phyloP scores from a whole-genome alignment of 2,329 filamentous ascomycete species.

The Sordariomycetes sp. region DNA sequence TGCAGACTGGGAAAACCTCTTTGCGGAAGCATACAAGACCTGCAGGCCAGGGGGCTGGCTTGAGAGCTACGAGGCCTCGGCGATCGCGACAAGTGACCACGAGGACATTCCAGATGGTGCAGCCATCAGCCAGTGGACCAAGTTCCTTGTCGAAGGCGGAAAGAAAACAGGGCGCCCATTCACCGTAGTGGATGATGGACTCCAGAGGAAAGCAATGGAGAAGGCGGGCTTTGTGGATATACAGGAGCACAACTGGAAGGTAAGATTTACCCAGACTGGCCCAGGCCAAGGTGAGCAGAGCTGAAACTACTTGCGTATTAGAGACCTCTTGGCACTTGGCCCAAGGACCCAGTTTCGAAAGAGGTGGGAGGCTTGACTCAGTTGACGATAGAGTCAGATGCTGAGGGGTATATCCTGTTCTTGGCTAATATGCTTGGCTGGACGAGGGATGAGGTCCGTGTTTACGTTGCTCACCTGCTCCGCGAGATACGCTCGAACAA shows the following conservation, averaged over 20 bases:
- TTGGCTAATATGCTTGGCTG: slow-evolving; percentile 10
- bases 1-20: slow-evolving; percentile 40
- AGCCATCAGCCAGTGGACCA: slow-evolving; percentile 6
- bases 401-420: slow-evolving; percentile 14
- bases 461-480: slow-evolving; percentile 19
- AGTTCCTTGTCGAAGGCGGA: slow-evolving; percentile 6
- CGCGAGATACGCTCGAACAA: slow-evolving; percentile 14
- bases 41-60: slow-evolving; percentile 9
- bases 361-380: background rate
- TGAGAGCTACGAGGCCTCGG: slow-evolving; percentile 5
- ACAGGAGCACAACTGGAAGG: slow-evolving; percentile 5
- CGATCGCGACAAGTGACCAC: background rate
- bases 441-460: slow-evolving; percentile 15
- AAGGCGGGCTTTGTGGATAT: slow-evolving; percentile 8
- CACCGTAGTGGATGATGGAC: background rate
- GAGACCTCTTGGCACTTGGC: slow-evolving; percentile 3
- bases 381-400: slow-evolving; percentile 1
- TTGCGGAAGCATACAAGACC: slow-evolving; percentile 6
- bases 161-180: slow-evolving; percentile 2
- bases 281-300: background rate
- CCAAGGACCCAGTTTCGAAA: background rate
- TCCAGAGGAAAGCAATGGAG: slow-evolving; percentile 8
- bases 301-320: too few relatives aligned
- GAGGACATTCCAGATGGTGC: background rate
- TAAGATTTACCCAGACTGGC: background rate